A percentile compares a stretch with the other conserved stretches of the same genome.
phyloP scores from a whole-genome alignment of 208 protist genomes.

The Crithidia expoeki region DNA sequence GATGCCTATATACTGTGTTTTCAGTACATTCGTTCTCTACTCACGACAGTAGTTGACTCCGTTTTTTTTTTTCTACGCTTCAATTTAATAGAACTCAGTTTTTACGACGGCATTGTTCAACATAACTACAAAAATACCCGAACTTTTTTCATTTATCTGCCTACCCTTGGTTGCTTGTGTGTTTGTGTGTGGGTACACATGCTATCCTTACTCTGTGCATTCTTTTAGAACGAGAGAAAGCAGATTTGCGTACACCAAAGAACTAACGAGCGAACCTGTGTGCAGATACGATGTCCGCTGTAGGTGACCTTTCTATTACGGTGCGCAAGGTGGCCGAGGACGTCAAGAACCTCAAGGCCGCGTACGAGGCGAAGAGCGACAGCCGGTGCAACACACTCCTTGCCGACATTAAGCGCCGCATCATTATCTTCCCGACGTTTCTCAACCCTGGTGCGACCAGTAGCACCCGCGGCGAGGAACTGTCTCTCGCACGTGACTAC shows the following conservation, averaged over 20 bases:
- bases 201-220: too few relatives aligned
- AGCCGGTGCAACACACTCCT: constrained; percentile 58
- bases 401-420: constrained; percentile 64
- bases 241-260: too few relatives aligned
- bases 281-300: constrained; percentile 16
- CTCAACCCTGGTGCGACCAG: constrained; percentile 72
- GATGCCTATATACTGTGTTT: neutral
- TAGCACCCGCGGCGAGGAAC: constrained; percentile 77
- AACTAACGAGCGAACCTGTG: constrained; percentile 1
- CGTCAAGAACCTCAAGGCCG: constrained; percentile 75
- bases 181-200: too few relatives aligned
- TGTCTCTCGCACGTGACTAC: constrained; percentile 82
- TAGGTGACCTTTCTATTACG: constrained; percentile 55
- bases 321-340: constrained; percentile 79
- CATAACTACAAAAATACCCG: too few relatives aligned
- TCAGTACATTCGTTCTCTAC: neutral
- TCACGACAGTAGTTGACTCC: too few relatives aligned
- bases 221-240: too few relatives aligned
- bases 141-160: too few relatives aligned
- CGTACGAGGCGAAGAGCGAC: constrained; percentile 67
- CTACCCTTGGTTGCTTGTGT: too few relatives aligned
- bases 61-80: too few relatives aligned
- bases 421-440: constrained; percentile 91
- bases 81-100: too few relatives aligned
- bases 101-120: too few relatives aligned